Conservation (phyloP, 2,329 filamentous ascomycete species). For the Rasamsonia emersonii region DNA sequence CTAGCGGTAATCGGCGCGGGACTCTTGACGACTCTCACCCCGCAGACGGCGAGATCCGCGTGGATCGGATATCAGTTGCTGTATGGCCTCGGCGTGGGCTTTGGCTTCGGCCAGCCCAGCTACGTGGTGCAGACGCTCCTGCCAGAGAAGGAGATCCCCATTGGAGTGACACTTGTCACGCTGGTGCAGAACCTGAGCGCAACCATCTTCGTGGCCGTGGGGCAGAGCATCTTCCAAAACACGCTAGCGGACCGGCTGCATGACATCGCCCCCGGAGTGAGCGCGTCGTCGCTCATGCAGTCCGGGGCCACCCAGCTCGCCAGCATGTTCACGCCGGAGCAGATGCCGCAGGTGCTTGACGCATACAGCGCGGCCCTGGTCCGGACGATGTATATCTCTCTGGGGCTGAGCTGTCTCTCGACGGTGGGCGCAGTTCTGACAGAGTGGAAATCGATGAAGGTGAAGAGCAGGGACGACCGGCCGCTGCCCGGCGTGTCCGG, state of each 20-base stretch:
- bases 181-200: constrained; percentile 30
- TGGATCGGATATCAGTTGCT: constrained; percentile 17
- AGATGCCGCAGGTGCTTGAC: background rate
- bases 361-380: background rate
- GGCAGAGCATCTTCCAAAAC: constrained; percentile 30
- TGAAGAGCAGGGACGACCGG: no score
- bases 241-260: constrained; percentile 19
- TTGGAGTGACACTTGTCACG: constrained; percentile 24
- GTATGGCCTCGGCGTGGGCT: constrained; percentile 11
- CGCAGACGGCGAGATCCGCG: constrained; percentile 10
- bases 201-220: constrained; percentile 27
- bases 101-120: constrained; percentile 22
- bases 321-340: background rate
- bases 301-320: constrained; percentile 25
- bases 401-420: constrained; percentile 25
- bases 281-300: constrained; percentile 19
- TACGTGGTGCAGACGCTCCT: constrained; percentile 26
- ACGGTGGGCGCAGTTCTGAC: constrained; percentile 25
- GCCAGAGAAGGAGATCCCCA: constrained; percentile 20
- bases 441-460: constrained; percentile 34
- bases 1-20: constrained; percentile 19
- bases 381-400: background rate
- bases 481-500: no score
- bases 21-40: constrained; percentile 23
- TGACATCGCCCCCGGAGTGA: constrained; percentile 16